phyloP scores from a whole-genome alignment of 1,284 basidiomycete genomes.

The Leccinum subrobustum region DNA sequence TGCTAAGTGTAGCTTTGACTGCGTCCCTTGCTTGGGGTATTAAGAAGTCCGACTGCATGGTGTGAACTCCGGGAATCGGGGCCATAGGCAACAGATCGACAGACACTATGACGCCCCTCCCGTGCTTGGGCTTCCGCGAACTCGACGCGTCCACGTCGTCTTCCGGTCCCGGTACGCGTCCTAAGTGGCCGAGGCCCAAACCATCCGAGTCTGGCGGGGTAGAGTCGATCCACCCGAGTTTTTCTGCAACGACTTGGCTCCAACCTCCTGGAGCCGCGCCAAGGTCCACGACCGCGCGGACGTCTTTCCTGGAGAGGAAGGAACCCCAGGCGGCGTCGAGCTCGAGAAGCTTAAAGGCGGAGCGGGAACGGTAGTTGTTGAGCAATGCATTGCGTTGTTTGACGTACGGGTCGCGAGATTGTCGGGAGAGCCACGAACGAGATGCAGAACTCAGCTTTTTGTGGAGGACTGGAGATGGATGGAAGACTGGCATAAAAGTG shows the following conservation, averaged over 20 bases:
- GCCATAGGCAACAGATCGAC: slow-evolving; percentile 72
- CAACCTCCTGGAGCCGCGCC: slow-evolving; percentile 89
- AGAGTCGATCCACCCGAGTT: slow-evolving; percentile 45
- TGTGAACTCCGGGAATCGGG: slow-evolving; percentile 66
- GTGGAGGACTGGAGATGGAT: slow-evolving; percentile 27
- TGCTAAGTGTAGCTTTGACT: slow-evolving; percentile 48
- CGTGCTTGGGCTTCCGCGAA: slow-evolving; percentile 20
- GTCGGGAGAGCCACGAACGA: slow-evolving; percentile 60
- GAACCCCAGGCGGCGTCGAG: slow-evolving; percentile 53
- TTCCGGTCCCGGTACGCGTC: slow-evolving; percentile 1
- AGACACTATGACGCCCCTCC: slow-evolving; percentile 61
- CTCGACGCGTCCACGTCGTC: background rate
- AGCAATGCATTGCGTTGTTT: slow-evolving; percentile 50
- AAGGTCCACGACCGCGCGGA: slow-evolving; percentile 72
- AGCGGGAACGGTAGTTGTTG: slow-evolving; percentile 67
- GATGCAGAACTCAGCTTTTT: slow-evolving; percentile 40
- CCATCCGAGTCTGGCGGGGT: background rate
- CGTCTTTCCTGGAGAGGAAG: slow-evolving; percentile 53
- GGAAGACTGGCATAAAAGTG: slow-evolving; percentile 26
- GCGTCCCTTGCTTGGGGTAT: slow-evolving; percentile 47
- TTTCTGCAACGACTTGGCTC: slow-evolving; percentile 77
- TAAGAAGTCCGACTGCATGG: slow-evolving; percentile 78
- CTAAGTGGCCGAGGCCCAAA: background rate
- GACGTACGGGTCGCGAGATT: slow-evolving; percentile 67
- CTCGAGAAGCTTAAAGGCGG: slow-evolving; percentile 84